phyloP scores from a whole-genome alignment of 768 basidiomycete species.

The Gyrodon lividus region DNA sequence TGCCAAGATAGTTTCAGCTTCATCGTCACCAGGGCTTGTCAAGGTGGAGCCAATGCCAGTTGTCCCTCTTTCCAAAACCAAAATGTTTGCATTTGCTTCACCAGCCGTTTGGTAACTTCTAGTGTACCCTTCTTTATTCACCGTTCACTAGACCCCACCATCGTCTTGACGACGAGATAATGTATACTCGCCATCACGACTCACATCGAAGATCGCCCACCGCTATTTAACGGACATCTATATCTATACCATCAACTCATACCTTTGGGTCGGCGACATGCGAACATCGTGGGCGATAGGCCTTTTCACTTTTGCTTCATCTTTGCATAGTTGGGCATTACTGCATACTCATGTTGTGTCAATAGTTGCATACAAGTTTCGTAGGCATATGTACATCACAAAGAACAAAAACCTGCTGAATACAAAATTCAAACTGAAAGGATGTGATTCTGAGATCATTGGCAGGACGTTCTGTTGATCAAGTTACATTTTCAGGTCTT shows the following conservation, averaged over 20 bases:
- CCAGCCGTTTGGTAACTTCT: slow-evolving; percentile 58
- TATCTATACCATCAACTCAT: slow-evolving; percentile 31
- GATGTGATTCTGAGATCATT: not conserved
- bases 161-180: slow-evolving; percentile 33
- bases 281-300: slow-evolving; percentile 19
- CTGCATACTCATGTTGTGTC: slow-evolving; percentile 38
- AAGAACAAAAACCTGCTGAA: slow-evolving; percentile 30
- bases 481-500: not conserved
- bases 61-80: slow-evolving; percentile 43
- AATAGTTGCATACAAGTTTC: slow-evolving; percentile 34
- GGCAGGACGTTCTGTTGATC: not conserved
- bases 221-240: slow-evolving; percentile 31
- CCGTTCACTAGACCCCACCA: slow-evolving; percentile 19
- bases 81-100: slow-evolving; percentile 65
- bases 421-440: slow-evolving; percentile 10
- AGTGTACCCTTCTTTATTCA: slow-evolving; percentile 22
- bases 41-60: slow-evolving; percentile 24
- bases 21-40: slow-evolving; percentile 32
- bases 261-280: slow-evolving; percentile 27
- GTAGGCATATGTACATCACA: slow-evolving; percentile 37
- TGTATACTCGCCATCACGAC: slow-evolving; percentile 20
- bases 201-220: slow-evolving; percentile 10
- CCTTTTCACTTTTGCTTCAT: slow-evolving; percentile 25
- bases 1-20: slow-evolving; percentile 46
- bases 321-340: slow-evolving; percentile 22